Evolutionary conservation across 129 eudicot genomes (phyloP).

Genomic region (Pseudognaphalium luteoalbum): DNA sequence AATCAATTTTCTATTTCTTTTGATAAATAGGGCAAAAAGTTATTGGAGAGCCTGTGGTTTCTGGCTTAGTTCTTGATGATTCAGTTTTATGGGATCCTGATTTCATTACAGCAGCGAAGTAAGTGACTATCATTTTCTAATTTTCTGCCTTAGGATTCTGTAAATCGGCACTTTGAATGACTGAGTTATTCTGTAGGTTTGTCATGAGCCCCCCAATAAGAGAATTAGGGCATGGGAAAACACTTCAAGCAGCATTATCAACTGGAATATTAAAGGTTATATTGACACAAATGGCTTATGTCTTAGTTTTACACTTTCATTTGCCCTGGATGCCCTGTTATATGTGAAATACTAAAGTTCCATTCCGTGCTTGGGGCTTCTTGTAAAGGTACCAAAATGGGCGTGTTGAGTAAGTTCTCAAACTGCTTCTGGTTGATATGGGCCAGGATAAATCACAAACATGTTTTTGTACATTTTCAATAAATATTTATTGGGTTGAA

Average conservation of each 20-base stretch:
- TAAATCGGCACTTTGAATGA: not conserved
- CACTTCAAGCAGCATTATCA: conserved; percentile 94
- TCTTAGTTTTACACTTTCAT: not conserved
- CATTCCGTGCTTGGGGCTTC: not conserved
- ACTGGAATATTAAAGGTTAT: conserved; percentile 84
- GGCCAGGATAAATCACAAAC: not conserved
- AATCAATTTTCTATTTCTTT: conserved; percentile 15
- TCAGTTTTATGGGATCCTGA: conserved; percentile 96
- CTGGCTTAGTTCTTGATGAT: conserved; percentile 85
- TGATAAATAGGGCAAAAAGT: conserved; percentile 77
- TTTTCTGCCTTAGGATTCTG: conserved; percentile 1
- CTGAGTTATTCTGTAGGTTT: conserved; percentile 44
- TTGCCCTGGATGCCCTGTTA: conserved; percentile 1
- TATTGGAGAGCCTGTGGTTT: conserved; percentile 94
- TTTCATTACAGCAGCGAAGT: conserved; percentile 79
- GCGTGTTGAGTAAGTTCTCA: not conserved
- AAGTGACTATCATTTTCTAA: conserved; percentile 34
- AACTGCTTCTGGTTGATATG: not conserved
- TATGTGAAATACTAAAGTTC: not conserved
- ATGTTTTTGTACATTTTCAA: not conserved
- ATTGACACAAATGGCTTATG: not conserved
- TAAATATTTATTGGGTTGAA: not conserved
- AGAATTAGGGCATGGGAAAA: conserved; percentile 77
- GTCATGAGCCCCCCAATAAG: conserved; percentile 99
- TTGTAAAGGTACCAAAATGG: not conserved